Evolutionary conservation across 352 stramenopile genomes (phyloP).

Genomic region (Phytophthora cactorum): DNA sequence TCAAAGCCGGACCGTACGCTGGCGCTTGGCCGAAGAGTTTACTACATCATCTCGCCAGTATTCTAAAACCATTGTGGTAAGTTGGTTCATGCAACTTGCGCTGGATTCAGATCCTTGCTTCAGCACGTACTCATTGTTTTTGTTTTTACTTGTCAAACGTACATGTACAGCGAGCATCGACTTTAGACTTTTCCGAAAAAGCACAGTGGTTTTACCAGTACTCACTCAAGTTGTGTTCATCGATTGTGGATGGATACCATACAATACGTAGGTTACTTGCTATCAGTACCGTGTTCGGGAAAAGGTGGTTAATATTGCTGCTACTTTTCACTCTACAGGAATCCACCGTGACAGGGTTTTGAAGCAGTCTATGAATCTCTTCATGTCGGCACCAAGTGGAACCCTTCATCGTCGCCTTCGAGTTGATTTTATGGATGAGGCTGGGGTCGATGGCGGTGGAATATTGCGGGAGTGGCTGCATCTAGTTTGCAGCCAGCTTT

Average conservation of each 20-base stretch:
- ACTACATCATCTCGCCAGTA: slow-evolving; percentile 36
- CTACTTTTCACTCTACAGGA: slow-evolving; percentile 32
- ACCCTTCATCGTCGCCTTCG: slow-evolving; percentile 74
- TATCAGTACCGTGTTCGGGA: neutral
- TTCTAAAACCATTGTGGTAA: slow-evolving; percentile 36
- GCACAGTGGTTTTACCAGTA: slow-evolving; percentile 75
- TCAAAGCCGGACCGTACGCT: slow-evolving; percentile 16
- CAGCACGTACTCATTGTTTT: neutral
- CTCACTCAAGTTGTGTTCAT: slow-evolving; percentile 62
- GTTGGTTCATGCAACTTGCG: neutral
- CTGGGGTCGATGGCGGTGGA: slow-evolving; percentile 75
- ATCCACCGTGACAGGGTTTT: slow-evolving; percentile 73
- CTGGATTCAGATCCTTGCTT: neutral
- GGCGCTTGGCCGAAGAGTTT: slow-evolving; percentile 37
- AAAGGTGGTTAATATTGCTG: neutral
- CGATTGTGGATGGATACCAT: slow-evolving; percentile 58
- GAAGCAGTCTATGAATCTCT: slow-evolving; percentile 69
- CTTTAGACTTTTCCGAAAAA: slow-evolving; percentile 64
- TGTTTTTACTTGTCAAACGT: slow-evolving; percentile 8
- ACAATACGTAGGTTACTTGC: slow-evolving; percentile 60
- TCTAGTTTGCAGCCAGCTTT: slow-evolving; percentile 73
- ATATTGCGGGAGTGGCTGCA: slow-evolving; percentile 85
- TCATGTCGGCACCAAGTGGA: slow-evolving; percentile 53
- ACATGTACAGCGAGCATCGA: slow-evolving; percentile 41
- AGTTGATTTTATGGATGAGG: slow-evolving; percentile 87